These are phyloP conservation scores for Candida morakotiae DNA, from an alignment of 805 yeast genomes.

Conservation along the genomic window DNA sequence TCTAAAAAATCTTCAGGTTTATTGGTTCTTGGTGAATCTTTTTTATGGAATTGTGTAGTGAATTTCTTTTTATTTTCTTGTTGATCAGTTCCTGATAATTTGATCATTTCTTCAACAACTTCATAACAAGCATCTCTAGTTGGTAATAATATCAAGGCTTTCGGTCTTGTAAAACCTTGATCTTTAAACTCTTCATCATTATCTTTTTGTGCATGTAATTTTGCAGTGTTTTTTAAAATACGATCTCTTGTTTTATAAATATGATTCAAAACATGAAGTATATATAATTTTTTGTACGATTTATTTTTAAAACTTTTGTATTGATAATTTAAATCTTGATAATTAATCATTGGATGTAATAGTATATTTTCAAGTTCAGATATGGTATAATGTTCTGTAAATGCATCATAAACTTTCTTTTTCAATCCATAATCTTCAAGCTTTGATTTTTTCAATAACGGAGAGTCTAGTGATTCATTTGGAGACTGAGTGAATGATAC, in stretches of 20 bases:
- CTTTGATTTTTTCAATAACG: constrained; percentile 6
- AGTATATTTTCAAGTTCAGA: constrained; percentile 22
- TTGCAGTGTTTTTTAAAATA: constrained; percentile 72
- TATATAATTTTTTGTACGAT: constrained; percentile 57
- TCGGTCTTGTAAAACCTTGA: constrained; percentile 95
- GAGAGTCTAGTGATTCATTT: constrained; percentile 17
- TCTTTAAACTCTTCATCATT: constrained; percentile 68
- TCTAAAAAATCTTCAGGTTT: constrained; percentile 84
- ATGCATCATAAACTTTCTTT: constrained; percentile 23
- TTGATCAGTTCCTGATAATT: constrained; percentile 64
- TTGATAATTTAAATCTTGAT: constrained; percentile 68
- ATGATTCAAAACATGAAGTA: constrained; percentile 77
- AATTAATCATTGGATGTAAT: constrained; percentile 63
- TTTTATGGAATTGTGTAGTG: constrained; percentile 60
- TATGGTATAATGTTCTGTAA: constrained; percentile 10
- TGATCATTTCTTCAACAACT: constrained; percentile 57
- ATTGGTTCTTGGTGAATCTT: constrained; percentile 41
- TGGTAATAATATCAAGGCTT: constrained; percentile 77
- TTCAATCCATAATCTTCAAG: constrained; percentile 24
- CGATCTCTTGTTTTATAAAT: constrained; percentile 81
- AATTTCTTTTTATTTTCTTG: constrained; percentile 80
- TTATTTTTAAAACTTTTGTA: constrained; percentile 48
- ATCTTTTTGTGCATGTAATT: constrained; percentile 38
- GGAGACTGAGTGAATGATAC: constrained; percentile 29
- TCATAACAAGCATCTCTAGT: constrained; percentile 76